Base-by-base conservation (phyloP, 179 eudicot genomes). In the Corrigiola litoralis region DNA sequence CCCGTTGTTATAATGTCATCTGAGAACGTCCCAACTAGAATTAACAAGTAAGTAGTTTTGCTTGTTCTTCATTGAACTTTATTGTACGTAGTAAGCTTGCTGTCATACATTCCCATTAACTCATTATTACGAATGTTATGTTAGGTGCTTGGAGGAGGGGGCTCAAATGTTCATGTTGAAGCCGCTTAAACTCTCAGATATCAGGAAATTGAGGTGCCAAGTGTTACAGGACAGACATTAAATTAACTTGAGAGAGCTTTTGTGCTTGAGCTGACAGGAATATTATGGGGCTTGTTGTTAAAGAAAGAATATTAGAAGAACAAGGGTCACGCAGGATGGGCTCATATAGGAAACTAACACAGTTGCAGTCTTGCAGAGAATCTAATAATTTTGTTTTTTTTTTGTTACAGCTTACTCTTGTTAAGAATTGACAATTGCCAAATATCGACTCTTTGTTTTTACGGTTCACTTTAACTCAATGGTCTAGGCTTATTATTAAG, bases 1-100 rank as follows among this genome's bases (percentile, higher is more conserved):
- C 81, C 78, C 7, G 78, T 78, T 25, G 78, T 74, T 57, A 73
- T 78, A 44, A 78, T 78, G 81, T 78, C 81, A 11, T 78, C 78
- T 8, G 81, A 78, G 46, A 74, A 74, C 48, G 70, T 73, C 17
- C 81, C 78, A 12, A 36, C 69, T 18, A 78, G 77, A 42, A 78
- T 70, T 34, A 55, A 44, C 72, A 67, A 73, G 81, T 78, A 74
- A 60, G 4, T 14, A 33, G 3, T 40, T 38, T 28, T 6, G 5
- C 10, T 45, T 17, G 14, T 23, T 60, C 21, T 5, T 25, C n/a
- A 31, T 31, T 49, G 12, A 66, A 21, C 25, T n/a, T 18, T 12
- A 5, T 6, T 50, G 0, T 5, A 3, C 0, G 1, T 16, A 0
- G 45, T 6, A 13, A 24, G 50, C 32, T 23, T 2, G 24, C 2